phyloP scores from a whole-genome alignment of 805 yeast species.

The Pichia eremophila region DNA sequence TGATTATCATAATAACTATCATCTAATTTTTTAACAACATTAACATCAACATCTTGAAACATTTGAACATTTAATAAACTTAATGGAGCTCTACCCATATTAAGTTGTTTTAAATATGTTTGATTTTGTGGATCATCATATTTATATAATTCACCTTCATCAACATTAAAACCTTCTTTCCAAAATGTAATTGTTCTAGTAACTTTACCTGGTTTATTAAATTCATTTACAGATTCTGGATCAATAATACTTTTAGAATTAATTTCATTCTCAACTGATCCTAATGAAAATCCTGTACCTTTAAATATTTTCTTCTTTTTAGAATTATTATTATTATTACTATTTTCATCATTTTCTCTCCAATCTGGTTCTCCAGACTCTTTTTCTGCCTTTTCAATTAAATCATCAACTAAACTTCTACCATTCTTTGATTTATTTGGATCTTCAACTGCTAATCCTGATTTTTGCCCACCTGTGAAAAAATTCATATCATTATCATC shows the following conservation, averaged over 20 bases:
- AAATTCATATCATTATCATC: conserved; percentile 30
- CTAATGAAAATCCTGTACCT: conserved; percentile 46
- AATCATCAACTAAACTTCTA: conserved; percentile 39
- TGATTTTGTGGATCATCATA: conserved; percentile 92
- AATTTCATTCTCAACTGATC: conserved; percentile 34
- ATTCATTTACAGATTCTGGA: conserved; percentile 7
- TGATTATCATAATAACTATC: conserved; percentile 61
- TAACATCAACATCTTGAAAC: conserved; percentile 91
- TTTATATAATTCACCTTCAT: conserved; percentile 76
- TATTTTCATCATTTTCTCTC: conserved; percentile 15
- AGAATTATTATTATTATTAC: too few relatives aligned
- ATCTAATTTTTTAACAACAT: conserved; percentile 69
- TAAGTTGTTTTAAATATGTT: conserved; percentile 66
- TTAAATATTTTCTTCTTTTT: conserved; percentile 27
- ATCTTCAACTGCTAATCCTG: conserved; percentile 72
- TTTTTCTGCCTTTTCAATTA: conserved; percentile 60
- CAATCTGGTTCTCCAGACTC: conserved; percentile 43
- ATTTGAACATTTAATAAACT: conserved; percentile 70
- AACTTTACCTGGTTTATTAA: conserved; percentile 37
- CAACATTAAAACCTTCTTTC: conserved; percentile 94
- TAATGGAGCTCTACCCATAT: conserved; percentile 86
- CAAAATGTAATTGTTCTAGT: conserved; percentile 83
- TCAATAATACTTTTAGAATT: conserved; percentile 24
- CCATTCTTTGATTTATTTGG: conserved; percentile 37
- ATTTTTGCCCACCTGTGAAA: conserved; percentile 61